Conservation (phyloP, 2,329 filamentous ascomycete genomes). For the Ophiostoma ips region DNA sequence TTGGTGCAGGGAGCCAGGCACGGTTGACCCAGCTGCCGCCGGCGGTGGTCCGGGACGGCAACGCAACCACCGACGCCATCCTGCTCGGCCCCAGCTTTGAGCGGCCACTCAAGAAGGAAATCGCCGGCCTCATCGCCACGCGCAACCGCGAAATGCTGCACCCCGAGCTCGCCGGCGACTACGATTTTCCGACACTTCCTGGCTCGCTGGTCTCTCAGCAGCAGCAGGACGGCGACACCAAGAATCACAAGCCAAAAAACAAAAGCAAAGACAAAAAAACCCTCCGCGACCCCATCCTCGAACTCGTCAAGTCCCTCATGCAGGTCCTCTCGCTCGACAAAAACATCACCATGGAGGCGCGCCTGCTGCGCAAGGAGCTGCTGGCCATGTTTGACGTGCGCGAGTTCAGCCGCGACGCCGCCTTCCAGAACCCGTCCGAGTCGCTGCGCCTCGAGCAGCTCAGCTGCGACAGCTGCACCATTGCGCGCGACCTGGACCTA, state of each 20-base stretch:
- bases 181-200: slow-evolving; percentile 69
- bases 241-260: slow-evolving; percentile 5
- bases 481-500: slow-evolving; percentile 77
- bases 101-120: slow-evolving; percentile 80
- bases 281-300: slow-evolving; percentile 59
- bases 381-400: slow-evolving; percentile 83
- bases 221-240: slow-evolving; percentile 7
- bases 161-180: slow-evolving; percentile 74
- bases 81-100: slow-evolving; percentile 74
- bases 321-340: slow-evolving; percentile 86
- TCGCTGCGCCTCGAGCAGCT: slow-evolving; percentile 60
- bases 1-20: slow-evolving; percentile 32
- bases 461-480: slow-evolving; percentile 81
- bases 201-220: slow-evolving; percentile 32
- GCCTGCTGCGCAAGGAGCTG: slow-evolving; percentile 77
- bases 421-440: slow-evolving; percentile 73
- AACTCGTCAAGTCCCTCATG: slow-evolving; percentile 86
- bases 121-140: slow-evolving; percentile 64
- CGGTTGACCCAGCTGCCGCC: slow-evolving; percentile 43
- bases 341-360: slow-evolving; percentile 76
- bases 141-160: slow-evolving; percentile 84
- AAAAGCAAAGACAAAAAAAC: slow-evolving; percentile 3
- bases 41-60: slow-evolving; percentile 25
- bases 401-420: slow-evolving; percentile 81
- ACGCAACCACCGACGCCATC: slow-evolving; percentile 42